These are phyloP conservation scores for Baeospora myosura DNA, from an alignment of 1,284 basidiomycete species.

Conservation along the genomic window DNA sequence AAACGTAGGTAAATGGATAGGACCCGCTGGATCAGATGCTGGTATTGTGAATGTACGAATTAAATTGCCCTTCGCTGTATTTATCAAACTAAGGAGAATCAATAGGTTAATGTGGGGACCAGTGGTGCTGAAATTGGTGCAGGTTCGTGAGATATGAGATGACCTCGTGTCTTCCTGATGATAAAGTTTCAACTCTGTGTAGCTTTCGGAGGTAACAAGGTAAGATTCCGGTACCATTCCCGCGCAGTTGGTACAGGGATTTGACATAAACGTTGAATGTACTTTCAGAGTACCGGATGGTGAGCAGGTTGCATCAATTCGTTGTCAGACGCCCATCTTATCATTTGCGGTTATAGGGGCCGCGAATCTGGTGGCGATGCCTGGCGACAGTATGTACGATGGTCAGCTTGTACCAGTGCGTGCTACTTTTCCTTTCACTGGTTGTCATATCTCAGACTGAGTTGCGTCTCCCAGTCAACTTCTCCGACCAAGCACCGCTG, in stretches of 20 bases:
- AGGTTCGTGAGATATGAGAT: constrained; percentile 14
- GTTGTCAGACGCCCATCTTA: background rate
- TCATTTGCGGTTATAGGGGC: constrained; percentile 54
- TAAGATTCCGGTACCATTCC: constrained; percentile 19
- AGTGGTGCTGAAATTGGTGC: constrained; percentile 87
- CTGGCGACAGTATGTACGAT: constrained; percentile 90
- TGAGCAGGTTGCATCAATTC: constrained; percentile 26
- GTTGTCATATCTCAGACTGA: background rate
- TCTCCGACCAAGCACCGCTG: constrained; percentile 79
- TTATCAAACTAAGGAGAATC: background rate
- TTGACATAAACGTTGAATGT: constrained; percentile 5
- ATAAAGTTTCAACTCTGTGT: constrained; percentile 1
- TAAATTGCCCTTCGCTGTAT: background rate
- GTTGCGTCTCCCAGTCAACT: constrained; percentile 59
- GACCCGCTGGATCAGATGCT: constrained; percentile 79
- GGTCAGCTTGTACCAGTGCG: constrained; percentile 78
- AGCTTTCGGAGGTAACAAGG: constrained; percentile 92
- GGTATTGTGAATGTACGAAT: constrained; percentile 76
- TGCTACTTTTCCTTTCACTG: constrained; percentile 10
- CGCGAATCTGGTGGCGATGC: constrained; percentile 93
- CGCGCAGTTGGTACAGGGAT: background rate
- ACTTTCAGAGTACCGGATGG: constrained; percentile 83
- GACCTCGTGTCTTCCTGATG: no score
- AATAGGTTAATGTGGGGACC: constrained; percentile 83
- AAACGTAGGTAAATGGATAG: constrained; percentile 85